Evolutionary conservation across 2,329 filamentous ascomycete species (phyloP).

Genomic region (Trichophyton verrucosum): DNA sequence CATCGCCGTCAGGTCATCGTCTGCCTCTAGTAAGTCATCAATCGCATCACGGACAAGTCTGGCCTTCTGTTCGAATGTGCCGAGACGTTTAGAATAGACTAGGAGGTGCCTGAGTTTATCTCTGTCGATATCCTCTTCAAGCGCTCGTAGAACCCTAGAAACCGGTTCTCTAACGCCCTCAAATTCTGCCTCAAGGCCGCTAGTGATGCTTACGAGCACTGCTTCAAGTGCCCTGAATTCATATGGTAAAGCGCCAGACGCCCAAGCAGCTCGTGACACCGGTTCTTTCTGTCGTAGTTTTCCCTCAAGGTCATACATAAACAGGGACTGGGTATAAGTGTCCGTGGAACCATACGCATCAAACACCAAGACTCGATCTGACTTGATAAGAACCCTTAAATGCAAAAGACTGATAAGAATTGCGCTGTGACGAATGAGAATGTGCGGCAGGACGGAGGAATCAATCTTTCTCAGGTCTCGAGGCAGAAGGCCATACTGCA

Average conservation of each 20-base stretch:
- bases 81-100: constrained; percentile 87
- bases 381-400: constrained; percentile 86
- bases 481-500: constrained; percentile 75
- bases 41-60: constrained; percentile 88
- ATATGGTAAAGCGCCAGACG: constrained; percentile 59
- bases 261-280: constrained; percentile 36
- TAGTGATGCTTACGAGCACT: constrained; percentile 84
- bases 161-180: constrained; percentile 88
- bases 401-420: constrained; percentile 96
- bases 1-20: constrained; percentile 90
- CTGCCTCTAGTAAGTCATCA: constrained; percentile 86
- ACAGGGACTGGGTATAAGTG: constrained; percentile 87
- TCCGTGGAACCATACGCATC: constrained; percentile 92
- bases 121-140: constrained; percentile 93
- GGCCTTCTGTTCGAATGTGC: constrained; percentile 94
- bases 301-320: constrained; percentile 94
- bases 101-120: constrained; percentile 84
- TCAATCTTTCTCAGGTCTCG: constrained; percentile 97
- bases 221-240: constrained; percentile 94
- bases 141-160: constrained; percentile 70
- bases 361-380: constrained; percentile 86
- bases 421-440: constrained; percentile 80
- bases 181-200: constrained; percentile 85
- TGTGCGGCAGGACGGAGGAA: constrained; percentile 87
- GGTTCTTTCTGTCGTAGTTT: constrained; percentile 67